Conservation (phyloP, 179 eudicot genomes). For the Camellia oleifera region DNA sequence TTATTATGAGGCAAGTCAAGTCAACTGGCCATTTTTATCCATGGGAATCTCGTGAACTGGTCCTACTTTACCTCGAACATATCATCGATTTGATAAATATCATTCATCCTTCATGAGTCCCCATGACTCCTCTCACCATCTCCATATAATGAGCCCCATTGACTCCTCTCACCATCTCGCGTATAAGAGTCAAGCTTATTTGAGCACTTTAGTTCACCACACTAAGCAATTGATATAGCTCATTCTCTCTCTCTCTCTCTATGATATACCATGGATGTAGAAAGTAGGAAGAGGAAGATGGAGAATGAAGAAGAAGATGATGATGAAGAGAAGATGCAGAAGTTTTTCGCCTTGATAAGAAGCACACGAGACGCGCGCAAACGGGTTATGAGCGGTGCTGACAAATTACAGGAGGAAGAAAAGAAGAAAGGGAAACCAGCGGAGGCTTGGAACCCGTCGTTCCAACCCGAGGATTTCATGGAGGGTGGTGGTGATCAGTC, state of each 20-base stretch:
- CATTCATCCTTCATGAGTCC: too few species aligned
- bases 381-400: not conserved
- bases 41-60: too few species aligned
- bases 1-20: too few species aligned
- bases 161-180: too few species aligned
- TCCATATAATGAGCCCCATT: too few species aligned
- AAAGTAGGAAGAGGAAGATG: slow-evolving; percentile 31
- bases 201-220: not conserved
- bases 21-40: too few species aligned
- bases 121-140: too few species aligned
- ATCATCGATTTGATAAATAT: too few species aligned
- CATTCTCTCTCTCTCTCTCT: too few species aligned
- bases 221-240: not conserved
- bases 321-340: slow-evolving; percentile 52
- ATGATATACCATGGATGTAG: slow-evolving; percentile 21
- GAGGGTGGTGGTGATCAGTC: slow-evolving; percentile 3
- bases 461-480: slow-evolving; percentile 31
- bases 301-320: slow-evolving; percentile 26
- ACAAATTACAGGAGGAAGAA: not conserved
- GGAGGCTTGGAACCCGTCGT: slow-evolving; percentile 23
- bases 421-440: not conserved
- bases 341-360: slow-evolving; percentile 52
- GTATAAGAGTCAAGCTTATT: not conserved
- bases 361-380: slow-evolving; percentile 38
- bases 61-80: too few species aligned